A percentile compares a stretch with the other conserved stretches of the same genome.
Evolutionary conservation across 2,329 filamentous ascomycete genomes (phyloP).

Genomic region (Leptographium procerum): DNA sequence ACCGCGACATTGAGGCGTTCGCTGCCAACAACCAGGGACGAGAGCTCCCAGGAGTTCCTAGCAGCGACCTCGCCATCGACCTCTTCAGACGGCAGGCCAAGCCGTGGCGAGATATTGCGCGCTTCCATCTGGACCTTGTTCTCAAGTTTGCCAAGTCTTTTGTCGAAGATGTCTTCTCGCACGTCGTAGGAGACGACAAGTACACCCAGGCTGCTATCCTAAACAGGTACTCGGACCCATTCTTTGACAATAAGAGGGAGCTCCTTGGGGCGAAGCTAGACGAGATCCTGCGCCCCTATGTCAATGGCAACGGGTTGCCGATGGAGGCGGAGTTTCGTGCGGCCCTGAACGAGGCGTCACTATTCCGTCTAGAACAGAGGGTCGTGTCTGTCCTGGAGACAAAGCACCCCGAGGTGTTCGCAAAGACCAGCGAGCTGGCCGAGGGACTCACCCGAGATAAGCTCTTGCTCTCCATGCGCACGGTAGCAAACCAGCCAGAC

Average conservation of each 20-base stretch:
- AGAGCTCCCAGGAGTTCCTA: slow-evolving; percentile 28
- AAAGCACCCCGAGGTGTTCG: background rate
- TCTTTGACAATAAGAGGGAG: slow-evolving; percentile 14
- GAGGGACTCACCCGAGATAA: background rate
- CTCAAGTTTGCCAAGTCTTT: slow-evolving; percentile 21
- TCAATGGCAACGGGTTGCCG: slow-evolving; percentile 19
- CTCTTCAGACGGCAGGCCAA: slow-evolving; percentile 27
- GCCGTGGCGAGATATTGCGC: slow-evolving; percentile 27
- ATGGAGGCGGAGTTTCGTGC: slow-evolving; percentile 22
- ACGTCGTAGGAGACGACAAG: slow-evolving; percentile 16
- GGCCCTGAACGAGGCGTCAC: background rate
- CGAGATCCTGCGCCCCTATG: slow-evolving; percentile 28
- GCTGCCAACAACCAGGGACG: slow-evolving; percentile 26
- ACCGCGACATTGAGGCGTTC: slow-evolving; percentile 18
- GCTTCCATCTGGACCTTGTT: slow-evolving; percentile 23
- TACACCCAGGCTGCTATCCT: slow-evolving; percentile 14
- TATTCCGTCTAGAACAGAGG: background rate
- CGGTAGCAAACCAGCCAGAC: background rate
- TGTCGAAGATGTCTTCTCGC: slow-evolving; percentile 23
- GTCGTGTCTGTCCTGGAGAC: background rate
- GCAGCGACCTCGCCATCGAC: slow-evolving; percentile 23
- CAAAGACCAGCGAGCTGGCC: too few species aligned
- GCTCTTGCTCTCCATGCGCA: background rate
- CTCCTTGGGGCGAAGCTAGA: slow-evolving; percentile 23
- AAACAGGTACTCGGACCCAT: slow-evolving; percentile 14